These are phyloP conservation scores for Datura wrightii DNA, from an alignment of 257 asterid species.

Conservation along the genomic window DNA sequence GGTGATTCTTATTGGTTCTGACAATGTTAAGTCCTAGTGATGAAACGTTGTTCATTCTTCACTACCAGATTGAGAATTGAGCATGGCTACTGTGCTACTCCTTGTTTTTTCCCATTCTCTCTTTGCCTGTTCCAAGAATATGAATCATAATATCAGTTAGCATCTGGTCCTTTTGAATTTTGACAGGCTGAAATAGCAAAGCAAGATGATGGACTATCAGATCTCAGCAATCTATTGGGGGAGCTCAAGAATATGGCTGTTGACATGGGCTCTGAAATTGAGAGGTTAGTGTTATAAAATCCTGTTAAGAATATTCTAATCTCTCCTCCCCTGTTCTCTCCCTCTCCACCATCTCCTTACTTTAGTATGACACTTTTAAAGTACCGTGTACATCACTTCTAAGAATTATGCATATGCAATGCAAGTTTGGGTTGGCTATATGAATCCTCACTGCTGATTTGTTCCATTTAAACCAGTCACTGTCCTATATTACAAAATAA, in stretches of 20 bases:
- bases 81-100: background rate
- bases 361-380: background rate
- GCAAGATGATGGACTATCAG: constrained; percentile 57
- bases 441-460: background rate
- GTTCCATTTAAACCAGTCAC: background rate
- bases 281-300: constrained; percentile 33
- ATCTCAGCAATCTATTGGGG: constrained; percentile 50
- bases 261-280: constrained; percentile 60
- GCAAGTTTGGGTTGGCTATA: background rate
- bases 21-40: background rate
- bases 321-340: background rate
- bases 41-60: background rate
- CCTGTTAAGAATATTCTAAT: background rate
- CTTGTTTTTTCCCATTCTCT: constrained; percentile 2
- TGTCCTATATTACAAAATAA: background rate
- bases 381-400: background rate
- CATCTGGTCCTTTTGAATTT: background rate
- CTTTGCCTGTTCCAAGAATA: constrained; percentile 22
- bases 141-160: background rate
- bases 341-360: background rate
- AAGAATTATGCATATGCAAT: background rate
- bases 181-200: constrained; percentile 49
- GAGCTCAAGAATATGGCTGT: constrained; percentile 57
- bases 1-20: background rate
- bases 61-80: background rate